Evolutionary conservation across 768 basidiomycete genomes (phyloP).

Genomic region (Pleurotus citrinopileatus): DNA sequence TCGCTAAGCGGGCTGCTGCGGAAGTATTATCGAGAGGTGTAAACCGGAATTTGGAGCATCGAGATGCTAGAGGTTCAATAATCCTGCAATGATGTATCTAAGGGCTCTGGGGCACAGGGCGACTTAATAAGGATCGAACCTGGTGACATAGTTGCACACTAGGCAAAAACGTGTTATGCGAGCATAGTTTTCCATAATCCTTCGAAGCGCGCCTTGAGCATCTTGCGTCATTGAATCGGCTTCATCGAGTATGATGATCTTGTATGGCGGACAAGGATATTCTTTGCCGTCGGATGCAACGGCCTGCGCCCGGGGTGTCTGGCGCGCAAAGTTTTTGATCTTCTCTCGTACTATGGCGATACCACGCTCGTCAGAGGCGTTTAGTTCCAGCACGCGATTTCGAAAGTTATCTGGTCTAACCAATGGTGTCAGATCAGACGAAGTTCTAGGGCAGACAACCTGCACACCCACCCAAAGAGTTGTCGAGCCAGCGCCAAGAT

Average conservation of each 20-base stretch:
- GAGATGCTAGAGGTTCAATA: conserved; percentile 97
- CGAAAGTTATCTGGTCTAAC: conserved; percentile 90
- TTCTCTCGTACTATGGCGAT: conserved; percentile 97
- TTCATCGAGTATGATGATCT: conserved; percentile 98
- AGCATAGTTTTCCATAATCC: conserved; percentile 99
- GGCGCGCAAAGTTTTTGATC: conserved; percentile 96
- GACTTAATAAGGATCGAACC: conserved; percentile 52
- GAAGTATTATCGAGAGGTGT: conserved; percentile 84
- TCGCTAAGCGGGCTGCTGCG: conserved; percentile 67
- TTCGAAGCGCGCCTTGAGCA: conserved; percentile 91
- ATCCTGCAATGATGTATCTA: conserved; percentile 60
- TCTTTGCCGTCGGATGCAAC: conserved; percentile 72
- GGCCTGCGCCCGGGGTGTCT: conserved; percentile 80
- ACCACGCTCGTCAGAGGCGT: conserved; percentile 98
- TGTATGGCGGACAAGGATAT: conserved; percentile 97
- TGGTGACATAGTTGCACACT: conserved; percentile 98
- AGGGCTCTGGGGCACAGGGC: background rate
- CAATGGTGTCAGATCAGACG: background rate
- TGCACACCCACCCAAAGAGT: conserved; percentile 78
- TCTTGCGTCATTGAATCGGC: conserved; percentile 99
- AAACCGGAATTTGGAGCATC: conserved; percentile 99
- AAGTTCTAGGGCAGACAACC: background rate
- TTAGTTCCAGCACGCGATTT: conserved; percentile 91
- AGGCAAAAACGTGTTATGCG: conserved; percentile 97
- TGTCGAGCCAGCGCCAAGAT: conserved; percentile 93